phyloP scores from a whole-genome alignment of 2,329 filamentous ascomycete species.

The Chrysosphaeria jannelii region DNA sequence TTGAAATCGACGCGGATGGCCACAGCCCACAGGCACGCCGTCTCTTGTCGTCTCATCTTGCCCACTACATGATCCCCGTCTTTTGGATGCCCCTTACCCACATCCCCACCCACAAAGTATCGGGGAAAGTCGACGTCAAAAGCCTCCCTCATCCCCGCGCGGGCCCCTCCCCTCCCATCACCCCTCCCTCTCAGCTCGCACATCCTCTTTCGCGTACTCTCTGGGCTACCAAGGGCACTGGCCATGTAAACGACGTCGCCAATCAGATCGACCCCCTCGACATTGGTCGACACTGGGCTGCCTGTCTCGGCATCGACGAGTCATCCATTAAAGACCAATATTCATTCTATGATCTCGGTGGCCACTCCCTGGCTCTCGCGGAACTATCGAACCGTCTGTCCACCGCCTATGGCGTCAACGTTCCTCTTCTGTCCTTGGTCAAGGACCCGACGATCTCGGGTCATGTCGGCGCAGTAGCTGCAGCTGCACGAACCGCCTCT shows the following conservation, averaged over 20 bases:
- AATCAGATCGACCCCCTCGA: slow-evolving; percentile 34
- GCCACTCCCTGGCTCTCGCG: slow-evolving; percentile 50
- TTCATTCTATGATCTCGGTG: slow-evolving; percentile 57
- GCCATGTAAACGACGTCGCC: slow-evolving; percentile 13
- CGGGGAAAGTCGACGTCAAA: slow-evolving; percentile 50
- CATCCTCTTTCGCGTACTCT: slow-evolving; percentile 8
- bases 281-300: slow-evolving; percentile 42
- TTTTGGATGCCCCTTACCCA: slow-evolving; percentile 45
- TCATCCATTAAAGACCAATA: slow-evolving; percentile 32
- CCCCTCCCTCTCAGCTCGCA: slow-evolving; percentile 10
- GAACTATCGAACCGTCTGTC: slow-evolving; percentile 43
- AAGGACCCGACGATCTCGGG: slow-evolving; percentile 42
- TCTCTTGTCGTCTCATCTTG: slow-evolving; percentile 31
- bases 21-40: slow-evolving; percentile 40
- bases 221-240: slow-evolving; percentile 1
- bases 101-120: slow-evolving; percentile 48
- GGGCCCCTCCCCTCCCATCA: slow-evolving; percentile 12
- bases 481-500: slow-evolving; percentile 39
- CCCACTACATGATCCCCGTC: slow-evolving; percentile 59
- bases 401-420: slow-evolving; percentile 38
- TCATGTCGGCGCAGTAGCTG: slow-evolving; percentile 39
- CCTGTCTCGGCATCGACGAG: slow-evolving; percentile 32
- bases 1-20: slow-evolving; percentile 38
- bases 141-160: slow-evolving; percentile 37
- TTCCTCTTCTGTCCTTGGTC: slow-evolving; percentile 40